phyloP scores from a whole-genome alignment of 2,329 filamentous ascomycete genomes.

The Trichoderma simmonsii region DNA sequence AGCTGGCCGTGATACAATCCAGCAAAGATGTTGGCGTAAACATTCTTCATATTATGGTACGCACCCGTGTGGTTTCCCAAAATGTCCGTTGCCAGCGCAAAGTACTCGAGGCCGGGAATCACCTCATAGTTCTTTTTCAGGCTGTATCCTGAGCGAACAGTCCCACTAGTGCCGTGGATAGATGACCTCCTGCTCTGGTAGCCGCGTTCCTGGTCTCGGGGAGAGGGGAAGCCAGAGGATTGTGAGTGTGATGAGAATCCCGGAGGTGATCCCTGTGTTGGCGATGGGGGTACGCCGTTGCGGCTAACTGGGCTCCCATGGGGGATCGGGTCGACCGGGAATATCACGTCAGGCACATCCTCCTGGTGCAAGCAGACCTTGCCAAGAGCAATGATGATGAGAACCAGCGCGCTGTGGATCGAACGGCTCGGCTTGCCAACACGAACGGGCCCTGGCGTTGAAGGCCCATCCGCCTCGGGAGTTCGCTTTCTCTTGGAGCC shows the following conservation, averaged over 20 bases:
- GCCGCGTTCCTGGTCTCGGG: slow-evolving; percentile 48
- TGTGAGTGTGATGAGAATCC: slow-evolving; percentile 44
- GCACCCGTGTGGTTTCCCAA: slow-evolving; percentile 77
- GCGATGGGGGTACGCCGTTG: slow-evolving; percentile 52
- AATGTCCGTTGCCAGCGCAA: slow-evolving; percentile 81
- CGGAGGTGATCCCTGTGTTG: slow-evolving; percentile 55
- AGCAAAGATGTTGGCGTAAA: slow-evolving; percentile 80
- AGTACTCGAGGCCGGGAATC: slow-evolving; percentile 87
- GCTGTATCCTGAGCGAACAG: slow-evolving; percentile 29
- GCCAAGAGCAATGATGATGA: slow-evolving; percentile 81
- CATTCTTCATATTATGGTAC: slow-evolving; percentile 75
- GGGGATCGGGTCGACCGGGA: slow-evolving; percentile 30
- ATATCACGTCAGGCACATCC: slow-evolving; percentile 56
- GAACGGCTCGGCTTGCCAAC: slow-evolving; percentile 58
- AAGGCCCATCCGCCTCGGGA: slow-evolving; percentile 37
- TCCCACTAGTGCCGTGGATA: slow-evolving; percentile 40
- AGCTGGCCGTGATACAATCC: slow-evolving; percentile 88
- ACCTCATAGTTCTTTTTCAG: slow-evolving; percentile 68
- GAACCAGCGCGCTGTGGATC: slow-evolving; percentile 75
- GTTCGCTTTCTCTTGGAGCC: slow-evolving; percentile 58
- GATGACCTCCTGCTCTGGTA: slow-evolving; percentile 50
- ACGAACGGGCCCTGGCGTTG: slow-evolving; percentile 35
- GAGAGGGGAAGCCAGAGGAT: slow-evolving; percentile 50
- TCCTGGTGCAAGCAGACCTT: slow-evolving; percentile 66
- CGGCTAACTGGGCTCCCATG: slow-evolving; percentile 40